Base-by-base conservation (phyloP, 2,329 filamentous ascomycete species). In the Arthrobotrys musiformis region DNA sequence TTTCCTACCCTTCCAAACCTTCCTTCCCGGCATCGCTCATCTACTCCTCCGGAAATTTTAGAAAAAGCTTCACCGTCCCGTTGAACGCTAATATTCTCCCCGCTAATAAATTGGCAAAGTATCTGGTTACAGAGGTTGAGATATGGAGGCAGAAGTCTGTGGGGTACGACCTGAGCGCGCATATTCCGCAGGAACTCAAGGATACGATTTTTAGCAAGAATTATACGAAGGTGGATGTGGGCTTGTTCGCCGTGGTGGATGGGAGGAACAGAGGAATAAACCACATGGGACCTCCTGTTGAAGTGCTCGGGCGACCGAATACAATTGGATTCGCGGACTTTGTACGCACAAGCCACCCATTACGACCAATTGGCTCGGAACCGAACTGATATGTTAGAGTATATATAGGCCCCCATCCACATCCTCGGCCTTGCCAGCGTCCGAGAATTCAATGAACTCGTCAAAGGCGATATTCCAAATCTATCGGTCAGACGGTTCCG, bases 311-410 rank as follows among this genome's bases (percentile, higher is more conserved):
- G 0, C 90, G 90, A 79, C 88, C 91, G 81, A 88, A 90, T 0
- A 85, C 88, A 4, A 87, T 90, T 11, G 89, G 89, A 60, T 92
- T 92, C 81, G 89, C 91, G 78, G 91, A 93, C 82, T 89, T 89
- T 50, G 90, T 91, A 84, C 37, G 83, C 35, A 8, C 48, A 52
- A n/a, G n/a, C n/a, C n/a, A n/a, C n/a, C n/a, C n/a, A n/a, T n/a
- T n/a, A n/a, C n/a, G n/a, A n/a, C n/a, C n/a, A n/a, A n/a, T 15
- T 56, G 4, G 17, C 24, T 8, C 15, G 2, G 46, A 3, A 28
- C 17, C 24, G n/a, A 9, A 11, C 52, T 76, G 19, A 46, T 28
- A n/a, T 35, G n/a, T n/a, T n/a, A n/a, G n/a, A n/a, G n/a, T n/a
- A 46, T 44, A 22, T 52, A 91, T 88, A 93, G 91, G 74, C 69